Conservation (phyloP, 208 protist genomes). For the Trypanosoma lewisi region DNA sequence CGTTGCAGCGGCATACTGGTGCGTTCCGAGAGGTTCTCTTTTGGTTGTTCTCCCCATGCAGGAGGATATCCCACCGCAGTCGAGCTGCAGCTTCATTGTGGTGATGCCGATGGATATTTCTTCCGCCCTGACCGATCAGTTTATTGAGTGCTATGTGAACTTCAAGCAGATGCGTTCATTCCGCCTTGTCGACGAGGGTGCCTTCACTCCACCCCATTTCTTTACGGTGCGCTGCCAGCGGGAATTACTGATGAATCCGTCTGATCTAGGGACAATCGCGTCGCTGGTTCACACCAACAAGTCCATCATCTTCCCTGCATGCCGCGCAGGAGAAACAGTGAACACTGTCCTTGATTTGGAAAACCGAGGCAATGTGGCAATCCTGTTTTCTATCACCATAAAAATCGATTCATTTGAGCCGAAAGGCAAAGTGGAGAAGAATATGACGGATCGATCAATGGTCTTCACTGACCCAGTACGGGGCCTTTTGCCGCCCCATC, state of each 20-base stretch:
- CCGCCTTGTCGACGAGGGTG: conserved; percentile 58
- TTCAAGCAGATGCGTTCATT: conserved; percentile 87
- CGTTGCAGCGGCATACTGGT: conserved; percentile 59
- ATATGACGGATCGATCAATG: conserved; percentile 4
- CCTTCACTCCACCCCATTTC: conserved; percentile 79
- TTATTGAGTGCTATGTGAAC: conserved; percentile 91
- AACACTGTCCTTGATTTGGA: conserved; percentile 66
- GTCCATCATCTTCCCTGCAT: conserved; percentile 47
- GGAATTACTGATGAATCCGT: neutral
- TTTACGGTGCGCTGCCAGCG: conserved; percentile 61
- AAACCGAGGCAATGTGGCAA: conserved; percentile 49
- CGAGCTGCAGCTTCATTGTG: conserved; percentile 14
- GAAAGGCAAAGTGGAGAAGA: conserved; percentile 11
- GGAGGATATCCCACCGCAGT: conserved; percentile 52
- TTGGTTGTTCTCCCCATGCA: conserved; percentile 58
- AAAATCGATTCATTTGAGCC: conserved; percentile 31
- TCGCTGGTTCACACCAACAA: neutral
- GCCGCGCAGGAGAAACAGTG: conserved; percentile 35
- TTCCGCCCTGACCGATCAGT: conserved; percentile 25
- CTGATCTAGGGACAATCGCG: conserved; percentile 9
- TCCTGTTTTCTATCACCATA: conserved; percentile 53
- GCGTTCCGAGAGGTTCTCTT: conserved; percentile 45
- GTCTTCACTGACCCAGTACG: conserved; percentile 52
- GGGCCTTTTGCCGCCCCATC: conserved; percentile 54
- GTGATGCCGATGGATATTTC: neutral